A percentile compares a stretch with the other conserved stretches of the same genome.
These are phyloP conservation scores for Hypoxylon fuscum DNA, from an alignment of 495 filamentous ascomycete genomes.

Conservation along the genomic window DNA sequence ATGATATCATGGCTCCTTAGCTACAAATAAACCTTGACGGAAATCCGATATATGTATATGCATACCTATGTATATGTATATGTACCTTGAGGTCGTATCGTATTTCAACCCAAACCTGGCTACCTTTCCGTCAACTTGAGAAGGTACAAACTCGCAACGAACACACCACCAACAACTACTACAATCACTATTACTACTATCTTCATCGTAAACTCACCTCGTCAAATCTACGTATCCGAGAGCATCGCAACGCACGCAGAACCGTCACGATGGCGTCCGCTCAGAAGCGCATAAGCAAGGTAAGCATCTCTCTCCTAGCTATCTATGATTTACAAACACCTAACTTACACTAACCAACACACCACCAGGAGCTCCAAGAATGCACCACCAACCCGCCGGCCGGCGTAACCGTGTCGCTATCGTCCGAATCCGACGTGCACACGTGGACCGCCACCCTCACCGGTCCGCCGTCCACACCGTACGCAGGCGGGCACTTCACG, in stretches of 20 bases:
- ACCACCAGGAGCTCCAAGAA: constrained; percentile 73
- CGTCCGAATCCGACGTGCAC: constrained; percentile 78
- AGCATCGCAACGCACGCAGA: no score
- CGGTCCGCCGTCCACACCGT: constrained; percentile 76
- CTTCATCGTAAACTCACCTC: no score
- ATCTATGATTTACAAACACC: neutral
- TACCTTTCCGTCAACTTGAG: neutral
- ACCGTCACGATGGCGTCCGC: constrained; percentile 46
- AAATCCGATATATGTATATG: no score
- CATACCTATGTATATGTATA: no score
- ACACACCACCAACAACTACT: neutral
- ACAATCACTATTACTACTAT: neutral
- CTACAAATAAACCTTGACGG: no score
- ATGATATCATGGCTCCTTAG: neutral
- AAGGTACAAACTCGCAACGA: no score
- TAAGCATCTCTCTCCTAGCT: constrained; percentile 6
- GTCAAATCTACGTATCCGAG: no score
- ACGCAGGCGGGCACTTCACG: constrained; percentile 81
- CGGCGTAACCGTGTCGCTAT: constrained; percentile 71
- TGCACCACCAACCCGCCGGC: constrained; percentile 69
- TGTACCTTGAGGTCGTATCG: no score
- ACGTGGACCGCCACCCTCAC: constrained; percentile 83
- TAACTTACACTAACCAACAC: neutral
- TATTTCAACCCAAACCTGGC: neutral
- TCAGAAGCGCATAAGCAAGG: constrained; percentile 53